Evolutionary conservation across 495 filamentous ascomycete species (phyloP).

Genomic region (Rusavskia elegans): DNA sequence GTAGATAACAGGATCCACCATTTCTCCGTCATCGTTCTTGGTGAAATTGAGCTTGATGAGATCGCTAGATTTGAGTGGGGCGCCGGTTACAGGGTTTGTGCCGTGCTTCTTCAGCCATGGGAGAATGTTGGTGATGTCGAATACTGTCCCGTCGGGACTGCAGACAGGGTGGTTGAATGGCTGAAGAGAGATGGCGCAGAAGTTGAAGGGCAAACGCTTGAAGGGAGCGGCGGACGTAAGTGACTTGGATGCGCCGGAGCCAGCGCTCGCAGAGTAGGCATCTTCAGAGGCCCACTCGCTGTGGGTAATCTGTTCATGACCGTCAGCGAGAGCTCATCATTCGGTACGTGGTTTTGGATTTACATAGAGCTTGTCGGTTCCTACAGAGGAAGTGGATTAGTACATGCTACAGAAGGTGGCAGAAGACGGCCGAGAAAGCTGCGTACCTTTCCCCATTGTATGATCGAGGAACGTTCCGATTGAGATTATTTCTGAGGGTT

Average conservation of each 20-base stretch:
- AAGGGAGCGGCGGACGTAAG: constrained; percentile 47
- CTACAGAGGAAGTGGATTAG: constrained; percentile 15
- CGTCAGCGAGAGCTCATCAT: constrained; percentile 1
- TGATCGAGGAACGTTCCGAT: neutral
- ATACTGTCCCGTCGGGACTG: constrained; percentile 60
- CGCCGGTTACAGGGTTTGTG: constrained; percentile 77
- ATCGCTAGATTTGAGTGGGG: constrained; percentile 60
- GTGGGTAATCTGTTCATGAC: constrained; percentile 56
- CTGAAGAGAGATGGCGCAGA: constrained; percentile 88
- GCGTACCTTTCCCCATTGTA: constrained; percentile 44
- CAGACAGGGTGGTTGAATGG: constrained; percentile 80
- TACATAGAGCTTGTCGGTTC: constrained; percentile 66
- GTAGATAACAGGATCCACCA: constrained; percentile 90
- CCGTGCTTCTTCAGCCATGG: constrained; percentile 88
- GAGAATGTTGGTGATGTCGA: constrained; percentile 73
- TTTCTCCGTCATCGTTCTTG: constrained; percentile 86
- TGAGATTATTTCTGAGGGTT: neutral
- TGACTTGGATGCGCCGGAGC: constrained; percentile 43
- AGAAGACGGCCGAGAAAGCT: neutral
- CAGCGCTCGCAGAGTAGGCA: constrained; percentile 60
- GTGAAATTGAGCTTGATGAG: constrained; percentile 82
- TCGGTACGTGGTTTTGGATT: constrained; percentile 9
- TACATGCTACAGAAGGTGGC: neutral
- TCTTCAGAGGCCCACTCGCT: constrained; percentile 90
- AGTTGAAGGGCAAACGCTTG: constrained; percentile 90